Conservation (phyloP, 768 basidiomycete species). For the Collybiopsis confluens region DNA sequence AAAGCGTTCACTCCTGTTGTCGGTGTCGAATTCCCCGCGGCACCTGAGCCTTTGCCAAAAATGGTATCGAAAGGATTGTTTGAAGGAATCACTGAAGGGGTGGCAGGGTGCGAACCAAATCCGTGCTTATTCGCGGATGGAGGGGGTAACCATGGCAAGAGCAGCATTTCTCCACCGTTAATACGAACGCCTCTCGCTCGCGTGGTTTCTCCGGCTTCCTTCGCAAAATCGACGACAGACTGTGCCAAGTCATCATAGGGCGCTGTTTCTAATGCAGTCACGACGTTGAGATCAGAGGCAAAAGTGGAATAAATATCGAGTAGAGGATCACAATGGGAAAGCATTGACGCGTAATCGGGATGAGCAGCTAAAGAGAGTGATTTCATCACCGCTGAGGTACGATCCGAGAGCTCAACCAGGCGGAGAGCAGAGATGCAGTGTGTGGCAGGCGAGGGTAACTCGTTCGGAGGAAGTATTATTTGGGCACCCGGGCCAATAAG, state of each 20-base stretch:
- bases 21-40: constrained; percentile 22
- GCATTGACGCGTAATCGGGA: constrained; percentile 37
- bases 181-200: constrained; percentile 9
- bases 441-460: background rate
- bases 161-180: constrained; percentile 63
- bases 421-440: constrained; percentile 48
- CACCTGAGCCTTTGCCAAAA: constrained; percentile 35
- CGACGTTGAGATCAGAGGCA: constrained; percentile 60
- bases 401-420: constrained; percentile 82
- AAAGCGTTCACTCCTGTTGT: background rate
- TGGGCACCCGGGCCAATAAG: background rate
- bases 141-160: constrained; percentile 77
- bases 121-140: constrained; percentile 4
- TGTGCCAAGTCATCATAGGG: constrained; percentile 69
- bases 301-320: constrained; percentile 75
- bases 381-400: constrained; percentile 85
- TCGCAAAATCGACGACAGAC: constrained; percentile 69
- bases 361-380: constrained; percentile 59
- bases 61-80: constrained; percentile 71
- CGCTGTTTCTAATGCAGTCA: constrained; percentile 68
- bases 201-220: background rate
- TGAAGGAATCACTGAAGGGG: constrained; percentile 11
- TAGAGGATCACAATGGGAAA: constrained; percentile 47
- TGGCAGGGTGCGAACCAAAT: background rate
- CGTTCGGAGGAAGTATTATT: background rate